Base-by-base conservation (phyloP, 140 eudicot species). In the Ambrosia hybrid region DNA sequence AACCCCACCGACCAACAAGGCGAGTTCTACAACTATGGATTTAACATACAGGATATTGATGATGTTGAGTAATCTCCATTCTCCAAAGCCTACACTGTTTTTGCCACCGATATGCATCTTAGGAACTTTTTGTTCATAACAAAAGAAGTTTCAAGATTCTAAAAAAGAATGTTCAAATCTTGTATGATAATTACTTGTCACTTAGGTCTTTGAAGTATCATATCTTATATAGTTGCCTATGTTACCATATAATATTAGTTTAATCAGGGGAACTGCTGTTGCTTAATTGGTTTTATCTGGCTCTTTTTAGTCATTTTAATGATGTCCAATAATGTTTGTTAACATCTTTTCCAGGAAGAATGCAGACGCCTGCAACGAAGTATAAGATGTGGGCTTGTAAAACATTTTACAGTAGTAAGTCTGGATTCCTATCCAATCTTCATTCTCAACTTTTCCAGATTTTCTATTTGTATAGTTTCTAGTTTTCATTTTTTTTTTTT, bases 301-400 rank as follows among this genome's bases (percentile, higher is more conserved):
- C 39, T 8, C 17, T 38, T 38, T 43, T 36, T n/a, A 49, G 30
- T 38, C 37, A 15, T 26, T 45, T 48, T 46, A 6, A 9, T 39
- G 9, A 16, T 65, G 11, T 78, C 34, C 34, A 30, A 2, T 56
- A 71, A 65, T 65, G 48, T 72, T 34, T 36, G 34, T 30, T 30
- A 30, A 30, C 34, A 30, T 30, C 12, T 10, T 76, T 67, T 79
- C 75, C 86, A 91, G 98, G 98, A 85, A 66, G 98, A 93, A 78
- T 93, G 98, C 86, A 84, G 81, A 69, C 87, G 92, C 16, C 71
- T 93, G 73, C 91, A 96, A 61, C 97, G 84, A 68, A 93, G 89
- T 80, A 87, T 90, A 66, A 84, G 80, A 81, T 84, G 90, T 55
- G 98, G 98, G 68, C 93, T 93, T 78, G 95, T 90, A 55, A 83